These are phyloP conservation scores for Salix caprea DNA, from an alignment of 345 rosid species.

Conservation along the genomic window DNA sequence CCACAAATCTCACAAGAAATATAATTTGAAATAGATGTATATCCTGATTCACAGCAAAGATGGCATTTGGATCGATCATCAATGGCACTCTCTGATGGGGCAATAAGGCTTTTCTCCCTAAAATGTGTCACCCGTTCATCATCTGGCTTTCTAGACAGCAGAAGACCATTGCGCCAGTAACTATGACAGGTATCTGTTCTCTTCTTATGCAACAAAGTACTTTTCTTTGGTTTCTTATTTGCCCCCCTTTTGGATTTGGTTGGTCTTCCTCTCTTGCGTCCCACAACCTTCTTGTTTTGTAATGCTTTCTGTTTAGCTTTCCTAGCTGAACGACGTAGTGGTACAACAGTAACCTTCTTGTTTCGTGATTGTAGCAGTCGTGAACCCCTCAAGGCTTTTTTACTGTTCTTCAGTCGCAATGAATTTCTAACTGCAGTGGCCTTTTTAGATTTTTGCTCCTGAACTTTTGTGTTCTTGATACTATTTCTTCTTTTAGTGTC, in stretches of 20 bases:
- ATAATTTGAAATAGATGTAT: slow-evolving; percentile 38
- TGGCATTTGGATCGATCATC: slow-evolving; percentile 57
- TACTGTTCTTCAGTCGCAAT: slow-evolving; percentile 18
- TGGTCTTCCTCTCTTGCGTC: slow-evolving; percentile 45
- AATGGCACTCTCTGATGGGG: slow-evolving; percentile 31
- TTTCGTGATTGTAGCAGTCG: slow-evolving; percentile 26
- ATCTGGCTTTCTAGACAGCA: slow-evolving; percentile 55
- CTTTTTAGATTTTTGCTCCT: slow-evolving; percentile 37
- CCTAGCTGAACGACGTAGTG: slow-evolving; percentile 85
- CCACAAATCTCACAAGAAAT: slow-evolving; percentile 77
- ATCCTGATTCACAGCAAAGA: slow-evolving; percentile 57
- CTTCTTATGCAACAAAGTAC: slow-evolving; percentile 43
- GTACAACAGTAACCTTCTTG: slow-evolving; percentile 50
- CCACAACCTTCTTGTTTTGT: slow-evolving; percentile 39
- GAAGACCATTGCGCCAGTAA: slow-evolving; percentile 90
- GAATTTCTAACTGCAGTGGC: slow-evolving; percentile 31
- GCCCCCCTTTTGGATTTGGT: slow-evolving; percentile 40
- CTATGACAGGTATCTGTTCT: slow-evolving; percentile 50
- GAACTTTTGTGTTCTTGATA: slow-evolving; percentile 36
- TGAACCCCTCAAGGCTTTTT: slow-evolving; percentile 15
- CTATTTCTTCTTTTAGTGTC: slow-evolving; percentile 29
- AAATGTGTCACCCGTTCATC: slow-evolving; percentile 65
- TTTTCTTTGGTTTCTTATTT: slow-evolving; percentile 35
- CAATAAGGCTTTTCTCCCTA: slow-evolving; percentile 37
- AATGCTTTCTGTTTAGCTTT: slow-evolving; percentile 38